Base-by-base conservation (phyloP, 2,329 filamentous ascomycete genomes). In the Ambrosiella beaveri region DNA sequence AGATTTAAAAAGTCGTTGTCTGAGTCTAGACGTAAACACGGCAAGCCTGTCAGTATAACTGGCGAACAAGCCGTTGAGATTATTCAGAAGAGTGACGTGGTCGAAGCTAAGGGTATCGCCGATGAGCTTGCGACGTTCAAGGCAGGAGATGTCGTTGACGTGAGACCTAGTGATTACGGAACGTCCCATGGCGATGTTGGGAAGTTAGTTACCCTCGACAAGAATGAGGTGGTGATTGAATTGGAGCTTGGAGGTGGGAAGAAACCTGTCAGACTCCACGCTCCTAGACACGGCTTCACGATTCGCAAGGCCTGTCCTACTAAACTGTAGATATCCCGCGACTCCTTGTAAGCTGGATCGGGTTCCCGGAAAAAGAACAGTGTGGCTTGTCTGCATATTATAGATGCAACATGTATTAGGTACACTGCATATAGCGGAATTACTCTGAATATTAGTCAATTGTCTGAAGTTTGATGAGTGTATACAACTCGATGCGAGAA, bases 81-180 rank as follows among this genome's bases (percentile, higher is more conserved):
- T 35, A 73, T 86, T 47, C 65, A 71, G 3, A 64, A 63, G 6
- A 70, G 75, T 8, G 65, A 68, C 3, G 78, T 75, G 64, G 71
- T 69, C 41, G 77, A 80, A 61, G 58, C 62, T 5, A 27, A 39
- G 35, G 67, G 65, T 9, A 63, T 59, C 0, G 71, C 82, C 2
- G 75, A 80, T 61, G 66, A 62, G 11, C 36, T 60, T 7, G 39
- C 51, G 19, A 45, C 51, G 37, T 44, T 87, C 61, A 68, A 68
- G 55, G 71, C 68, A 61, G 83, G 82, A 1, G 71, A 77, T 37
- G 62, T 66, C 50, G 78, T 88, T 2, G 70, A 74, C 65, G 68
- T 85, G 35, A 80, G 75, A 71, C 84, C 82, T 4, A 77, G 74
- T 1, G 83, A 87, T 65, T 76, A 77, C 50, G 83, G 82, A 5